phyloP scores from a whole-genome alignment of 2,329 filamentous ascomycete genomes.

The Clarireedia homoeocarpa region DNA sequence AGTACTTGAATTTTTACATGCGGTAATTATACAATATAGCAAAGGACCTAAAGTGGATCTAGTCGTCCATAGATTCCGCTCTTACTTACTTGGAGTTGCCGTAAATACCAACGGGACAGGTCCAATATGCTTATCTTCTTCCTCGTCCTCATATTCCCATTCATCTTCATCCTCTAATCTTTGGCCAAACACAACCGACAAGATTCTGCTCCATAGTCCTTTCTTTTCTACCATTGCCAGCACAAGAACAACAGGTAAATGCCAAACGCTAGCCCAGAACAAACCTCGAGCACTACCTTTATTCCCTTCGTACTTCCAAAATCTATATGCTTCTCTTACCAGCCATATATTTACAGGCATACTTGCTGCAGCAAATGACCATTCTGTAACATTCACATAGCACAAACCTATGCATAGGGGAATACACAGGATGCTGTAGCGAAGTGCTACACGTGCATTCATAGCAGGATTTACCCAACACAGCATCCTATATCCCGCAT shows the following conservation, averaged over 20 bases:
- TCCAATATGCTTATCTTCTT: conserved; percentile 5
- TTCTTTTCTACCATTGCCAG: conserved; percentile 90
- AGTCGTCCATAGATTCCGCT: not conserved
- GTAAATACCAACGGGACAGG: not conserved
- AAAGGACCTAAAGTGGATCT: not conserved
- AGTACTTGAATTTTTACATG: not conserved
- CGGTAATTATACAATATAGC: not conserved
- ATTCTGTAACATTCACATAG: conserved; percentile 73
- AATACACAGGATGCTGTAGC: conserved; percentile 80
- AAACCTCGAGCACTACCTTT: conserved; percentile 74
- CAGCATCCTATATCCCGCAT: conserved; percentile 63
- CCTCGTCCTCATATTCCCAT: conserved; percentile 39
- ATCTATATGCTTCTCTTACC: conserved; percentile 66
- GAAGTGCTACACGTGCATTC: conserved; percentile 78
- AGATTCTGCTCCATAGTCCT: conserved; percentile 80
- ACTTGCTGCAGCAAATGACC: conserved; percentile 75
- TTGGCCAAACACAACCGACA: conserved; percentile 56
- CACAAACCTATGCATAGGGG: conserved; percentile 79
- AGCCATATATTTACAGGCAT: conserved; percentile 82
- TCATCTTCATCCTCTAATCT: conserved; percentile 47
- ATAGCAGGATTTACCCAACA: conserved; percentile 78
- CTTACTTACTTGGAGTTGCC: not conserved
- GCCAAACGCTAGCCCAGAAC: conserved; percentile 98
- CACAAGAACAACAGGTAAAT: conserved; percentile 82
- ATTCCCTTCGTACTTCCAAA: conserved; percentile 72